Evolutionary conservation across 495 filamentous ascomycete genomes (phyloP).

Genomic region (Bathelium albidoporum): DNA sequence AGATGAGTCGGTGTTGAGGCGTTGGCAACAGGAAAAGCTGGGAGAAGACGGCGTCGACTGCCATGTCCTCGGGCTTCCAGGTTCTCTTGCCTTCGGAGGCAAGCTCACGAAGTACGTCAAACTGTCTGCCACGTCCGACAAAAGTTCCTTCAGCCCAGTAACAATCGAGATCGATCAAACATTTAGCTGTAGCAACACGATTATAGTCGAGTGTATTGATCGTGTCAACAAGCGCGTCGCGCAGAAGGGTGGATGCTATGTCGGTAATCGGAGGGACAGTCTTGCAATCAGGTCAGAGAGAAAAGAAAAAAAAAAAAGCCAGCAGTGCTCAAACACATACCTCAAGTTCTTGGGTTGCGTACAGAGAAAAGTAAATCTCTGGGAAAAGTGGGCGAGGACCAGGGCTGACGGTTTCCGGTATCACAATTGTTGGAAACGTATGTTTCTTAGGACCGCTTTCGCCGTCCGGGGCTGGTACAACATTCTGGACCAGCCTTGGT

Average conservation of each 20-base stretch:
- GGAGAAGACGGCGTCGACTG: constrained; percentile 92
- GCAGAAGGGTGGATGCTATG: constrained; percentile 68
- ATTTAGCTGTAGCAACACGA: constrained; percentile 73
- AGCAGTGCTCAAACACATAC: constrained; percentile 7
- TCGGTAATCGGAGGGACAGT: constrained; percentile 71
- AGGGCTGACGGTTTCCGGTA: constrained; percentile 64
- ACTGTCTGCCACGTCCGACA: constrained; percentile 82
- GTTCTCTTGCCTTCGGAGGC: constrained; percentile 53
- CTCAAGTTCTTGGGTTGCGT: constrained; percentile 75
- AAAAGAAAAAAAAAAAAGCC: background rate
- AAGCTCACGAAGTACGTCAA: constrained; percentile 75
- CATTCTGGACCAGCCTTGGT: constrained; percentile 65
- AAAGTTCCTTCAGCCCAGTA: constrained; percentile 85
- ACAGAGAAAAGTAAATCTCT: constrained; percentile 89
- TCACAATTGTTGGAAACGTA: constrained; percentile 57
- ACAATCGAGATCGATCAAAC: constrained; percentile 86
- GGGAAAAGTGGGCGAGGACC: constrained; percentile 74
- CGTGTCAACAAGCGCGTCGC: constrained; percentile 82
- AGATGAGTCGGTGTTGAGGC: constrained; percentile 88
- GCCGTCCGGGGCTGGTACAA: constrained; percentile 27
- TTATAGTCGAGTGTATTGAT: constrained; percentile 94
- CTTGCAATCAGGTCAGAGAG: constrained; percentile 13
- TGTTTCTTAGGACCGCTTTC: constrained; percentile 44
- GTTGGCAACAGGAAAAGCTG: constrained; percentile 81
- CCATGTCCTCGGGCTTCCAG: constrained; percentile 98